Evolutionary conservation across 2,329 filamentous ascomycete genomes (phyloP).

Genomic region (Fusarium chlamydosporum): DNA sequence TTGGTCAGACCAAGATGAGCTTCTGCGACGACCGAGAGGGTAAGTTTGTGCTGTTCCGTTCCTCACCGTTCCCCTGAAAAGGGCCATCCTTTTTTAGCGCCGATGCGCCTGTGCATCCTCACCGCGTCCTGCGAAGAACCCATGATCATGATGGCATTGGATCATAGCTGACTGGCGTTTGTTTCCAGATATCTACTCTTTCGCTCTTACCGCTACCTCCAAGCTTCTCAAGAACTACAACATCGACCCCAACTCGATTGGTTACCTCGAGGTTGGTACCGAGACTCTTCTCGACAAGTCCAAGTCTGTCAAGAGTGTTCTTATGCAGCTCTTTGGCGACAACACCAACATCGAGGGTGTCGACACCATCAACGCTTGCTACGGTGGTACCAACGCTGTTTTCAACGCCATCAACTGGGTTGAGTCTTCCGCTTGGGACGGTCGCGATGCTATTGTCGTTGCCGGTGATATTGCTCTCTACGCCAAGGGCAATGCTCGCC

Average conservation of each 20-base stretch:
- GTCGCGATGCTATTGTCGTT: conserved; percentile 83
- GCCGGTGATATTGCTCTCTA: conserved; percentile 88
- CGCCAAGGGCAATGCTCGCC: conserved; percentile 84
- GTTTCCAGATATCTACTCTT: conserved; percentile 85
- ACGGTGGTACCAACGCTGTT: conserved; percentile 86
- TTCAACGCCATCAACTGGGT: conserved; percentile 90
- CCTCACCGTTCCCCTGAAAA: conserved; percentile 28
- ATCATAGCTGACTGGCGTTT: conserved; percentile 33
- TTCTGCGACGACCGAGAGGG: conserved; percentile 93
- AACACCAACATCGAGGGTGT: conserved; percentile 89
- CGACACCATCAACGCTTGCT: conserved; percentile 88
- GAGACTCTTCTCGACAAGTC: conserved; percentile 91
- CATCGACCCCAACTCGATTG: conserved; percentile 82
- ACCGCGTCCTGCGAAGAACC: conserved; percentile 5
- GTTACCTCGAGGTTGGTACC: conserved; percentile 86
- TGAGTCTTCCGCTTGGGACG: conserved; percentile 89
- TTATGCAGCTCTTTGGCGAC: conserved; percentile 88
- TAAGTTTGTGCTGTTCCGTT: conserved; percentile 55
- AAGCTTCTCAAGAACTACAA: conserved; percentile 86
- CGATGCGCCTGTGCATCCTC: conserved; percentile 17
- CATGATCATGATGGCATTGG: conserved; percentile 22
- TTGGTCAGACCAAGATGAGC: conserved; percentile 92
- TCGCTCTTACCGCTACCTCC: conserved; percentile 82
- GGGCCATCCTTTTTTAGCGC: conserved; percentile 21
- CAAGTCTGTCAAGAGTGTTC: conserved; percentile 89